Evolutionary conservation across 2,329 filamentous ascomycete species (phyloP).

Genomic region (Phialophora verrucosa): DNA sequence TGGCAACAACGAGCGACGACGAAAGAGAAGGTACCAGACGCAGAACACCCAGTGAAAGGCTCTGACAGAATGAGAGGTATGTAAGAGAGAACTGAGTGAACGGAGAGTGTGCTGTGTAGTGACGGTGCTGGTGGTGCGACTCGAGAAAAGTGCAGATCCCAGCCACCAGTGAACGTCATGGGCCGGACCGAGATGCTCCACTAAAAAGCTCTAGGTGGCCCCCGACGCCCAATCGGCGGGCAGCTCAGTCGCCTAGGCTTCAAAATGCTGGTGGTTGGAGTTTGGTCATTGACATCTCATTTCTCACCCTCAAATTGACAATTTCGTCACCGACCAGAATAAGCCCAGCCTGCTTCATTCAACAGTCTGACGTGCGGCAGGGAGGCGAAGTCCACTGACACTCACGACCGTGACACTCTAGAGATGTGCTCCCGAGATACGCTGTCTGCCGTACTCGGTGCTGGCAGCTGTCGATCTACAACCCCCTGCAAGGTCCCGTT

Average conservation of each 20-base stretch:
- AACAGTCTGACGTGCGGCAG: background rate
- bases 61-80: constrained; percentile 3
- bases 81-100: background rate
- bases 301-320: background rate
- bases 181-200: constrained; percentile 2
- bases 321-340: constrained; percentile 3
- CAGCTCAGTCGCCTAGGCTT: background rate
- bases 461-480: background rate
- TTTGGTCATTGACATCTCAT: constrained; percentile 15
- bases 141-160: constrained; percentile 16
- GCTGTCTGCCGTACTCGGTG: background rate
- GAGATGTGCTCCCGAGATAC: background rate
- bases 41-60: constrained; percentile 17
- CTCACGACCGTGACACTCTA: background rate
- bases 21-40: constrained; percentile 6
- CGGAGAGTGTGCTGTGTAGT: background rate
- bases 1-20: constrained; percentile 8
- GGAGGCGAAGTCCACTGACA: background rate
- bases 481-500: background rate
- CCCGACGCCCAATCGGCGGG: constrained; percentile 9
- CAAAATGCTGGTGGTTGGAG: constrained; percentile 29
- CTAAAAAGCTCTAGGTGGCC: background rate
- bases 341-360: constrained; percentile 10
- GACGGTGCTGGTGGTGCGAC: constrained; percentile 10
- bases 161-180: constrained; percentile 12